phyloP scores from a whole-genome alignment of 495 filamentous ascomycete species.

The Lasiosphaeria ovina region DNA sequence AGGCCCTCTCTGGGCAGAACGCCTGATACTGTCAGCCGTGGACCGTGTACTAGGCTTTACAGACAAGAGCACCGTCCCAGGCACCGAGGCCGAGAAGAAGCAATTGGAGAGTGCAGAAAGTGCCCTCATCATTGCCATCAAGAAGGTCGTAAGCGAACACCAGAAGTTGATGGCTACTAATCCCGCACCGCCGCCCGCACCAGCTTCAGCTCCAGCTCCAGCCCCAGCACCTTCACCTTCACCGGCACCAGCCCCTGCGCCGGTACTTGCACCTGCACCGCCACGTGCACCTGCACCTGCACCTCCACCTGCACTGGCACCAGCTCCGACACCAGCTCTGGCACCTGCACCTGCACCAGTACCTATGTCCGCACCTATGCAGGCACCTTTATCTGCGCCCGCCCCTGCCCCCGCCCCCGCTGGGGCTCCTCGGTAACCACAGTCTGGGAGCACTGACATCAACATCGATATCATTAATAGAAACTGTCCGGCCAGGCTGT shows the following conservation, averaged over 20 bases:
- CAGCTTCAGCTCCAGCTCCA: conserved; percentile 6
- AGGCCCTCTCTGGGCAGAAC: conserved; percentile 28
- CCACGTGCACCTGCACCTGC: background rate
- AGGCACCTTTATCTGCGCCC: too few relatives aligned
- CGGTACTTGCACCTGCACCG: background rate
- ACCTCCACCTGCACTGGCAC: background rate
- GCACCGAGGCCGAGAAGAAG: conserved; percentile 22
- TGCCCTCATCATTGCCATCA: conserved; percentile 28
- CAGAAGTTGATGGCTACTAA: conserved; percentile 18
- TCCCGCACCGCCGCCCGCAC: conserved; percentile 6
- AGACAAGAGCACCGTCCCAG: conserved; percentile 30
- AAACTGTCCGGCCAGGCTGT: too few relatives aligned
- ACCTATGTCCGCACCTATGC: too few relatives aligned
- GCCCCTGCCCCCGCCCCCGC: too few relatives aligned
- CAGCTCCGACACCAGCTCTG: background rate
- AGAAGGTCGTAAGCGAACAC: conserved; percentile 22
- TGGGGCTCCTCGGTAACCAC: too few relatives aligned
- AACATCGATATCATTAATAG: too few relatives aligned
- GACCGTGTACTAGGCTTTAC: conserved; percentile 37
- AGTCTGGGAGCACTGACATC: too few relatives aligned
- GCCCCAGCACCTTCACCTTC: background rate
- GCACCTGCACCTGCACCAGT: background rate
- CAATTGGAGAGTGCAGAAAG: conserved; percentile 28
- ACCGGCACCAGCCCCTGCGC: conserved; percentile 2
- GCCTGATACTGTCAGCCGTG: conserved; percentile 36